Percentiles rank a stretch among this genome's conserved stretches.
phyloP scores from a whole-genome alignment of 768 basidiomycete species.

The Phylloporus sp. region DNA sequence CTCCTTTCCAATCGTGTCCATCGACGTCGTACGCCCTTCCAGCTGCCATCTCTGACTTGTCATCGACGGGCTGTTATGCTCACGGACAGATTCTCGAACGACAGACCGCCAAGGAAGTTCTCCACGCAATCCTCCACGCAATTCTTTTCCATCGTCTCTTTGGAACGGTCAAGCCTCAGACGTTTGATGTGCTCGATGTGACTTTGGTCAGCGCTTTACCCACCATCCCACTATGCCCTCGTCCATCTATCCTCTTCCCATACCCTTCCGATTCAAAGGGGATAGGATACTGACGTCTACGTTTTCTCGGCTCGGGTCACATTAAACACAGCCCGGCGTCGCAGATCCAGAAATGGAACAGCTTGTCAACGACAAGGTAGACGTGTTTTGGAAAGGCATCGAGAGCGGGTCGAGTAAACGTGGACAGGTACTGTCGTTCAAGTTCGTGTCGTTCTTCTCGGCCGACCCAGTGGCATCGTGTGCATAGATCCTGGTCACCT shows the following conservation, averaged over 20 bases:
- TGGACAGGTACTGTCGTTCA: conserved; percentile 50
- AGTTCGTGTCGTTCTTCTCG: not conserved
- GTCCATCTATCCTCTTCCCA: not conserved
- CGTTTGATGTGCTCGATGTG: conserved; percentile 76
- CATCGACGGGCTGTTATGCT: too few species aligned
- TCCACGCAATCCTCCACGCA: conserved; percentile 72
- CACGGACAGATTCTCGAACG: conserved; percentile 77
- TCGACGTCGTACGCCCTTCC: conserved; percentile 25
- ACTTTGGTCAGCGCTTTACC: conserved; percentile 58
- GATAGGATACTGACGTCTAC: not conserved
- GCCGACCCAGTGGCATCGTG: not conserved
- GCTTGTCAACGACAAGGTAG: conserved; percentile 71
- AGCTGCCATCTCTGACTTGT: not conserved
- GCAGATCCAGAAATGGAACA: conserved; percentile 67
- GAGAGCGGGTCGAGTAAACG: conserved; percentile 58
- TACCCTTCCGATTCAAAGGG: not conserved
- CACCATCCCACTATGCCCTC: too few species aligned
- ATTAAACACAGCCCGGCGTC: conserved; percentile 59
- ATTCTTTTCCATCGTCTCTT: conserved; percentile 82
- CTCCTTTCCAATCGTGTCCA: conserved; percentile 25
- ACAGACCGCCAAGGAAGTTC: conserved; percentile 64
- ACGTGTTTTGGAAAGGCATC: conserved; percentile 71
- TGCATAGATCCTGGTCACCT: conserved; percentile 62
- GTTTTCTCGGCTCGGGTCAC: not conserved
- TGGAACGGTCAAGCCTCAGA: conserved; percentile 71